phyloP scores from a whole-genome alignment of 1,284 basidiomycete species.

The Earliella scabrosa region DNA sequence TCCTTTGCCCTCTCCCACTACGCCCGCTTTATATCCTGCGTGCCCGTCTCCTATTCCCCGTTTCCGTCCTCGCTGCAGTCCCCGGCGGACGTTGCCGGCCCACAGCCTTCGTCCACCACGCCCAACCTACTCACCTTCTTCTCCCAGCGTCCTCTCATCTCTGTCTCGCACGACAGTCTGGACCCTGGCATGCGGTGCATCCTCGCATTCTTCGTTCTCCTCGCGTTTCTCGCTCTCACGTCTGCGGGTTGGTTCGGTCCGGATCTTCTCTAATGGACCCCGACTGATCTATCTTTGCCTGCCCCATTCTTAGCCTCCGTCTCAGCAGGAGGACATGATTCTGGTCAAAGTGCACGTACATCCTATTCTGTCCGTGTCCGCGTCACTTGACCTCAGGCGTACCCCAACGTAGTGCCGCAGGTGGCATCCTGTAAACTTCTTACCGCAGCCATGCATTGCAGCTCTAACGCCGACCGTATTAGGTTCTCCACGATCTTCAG shows the following conservation, averaged over 20 bases:
- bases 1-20: not conserved
- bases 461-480: not conserved
- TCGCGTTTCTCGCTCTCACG: not conserved
- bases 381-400: not conserved
- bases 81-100: not conserved
- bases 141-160: not conserved
- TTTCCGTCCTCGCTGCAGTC: not conserved
- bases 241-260: not conserved
- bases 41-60: not conserved
- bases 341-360: not conserved
- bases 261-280: not conserved
- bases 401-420: not conserved
- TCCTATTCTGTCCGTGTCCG: not conserved
- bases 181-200: constrained; percentile 2
- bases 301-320: not conserved
- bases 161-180: not conserved
- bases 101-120: constrained; percentile 15
- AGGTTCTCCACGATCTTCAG: constrained; percentile 17
- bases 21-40: not conserved
- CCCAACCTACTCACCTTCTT: not conserved
- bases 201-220: not conserved
- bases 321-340: not conserved
- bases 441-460: not conserved
- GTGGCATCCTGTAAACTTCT: constrained; percentile 6
- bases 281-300: not conserved